Evolutionary conservation across 2,329 filamentous ascomycete genomes (phyloP), one percentile per base, ranked within the genome.

Genomic region (Fusarium falciforme): DNA sequence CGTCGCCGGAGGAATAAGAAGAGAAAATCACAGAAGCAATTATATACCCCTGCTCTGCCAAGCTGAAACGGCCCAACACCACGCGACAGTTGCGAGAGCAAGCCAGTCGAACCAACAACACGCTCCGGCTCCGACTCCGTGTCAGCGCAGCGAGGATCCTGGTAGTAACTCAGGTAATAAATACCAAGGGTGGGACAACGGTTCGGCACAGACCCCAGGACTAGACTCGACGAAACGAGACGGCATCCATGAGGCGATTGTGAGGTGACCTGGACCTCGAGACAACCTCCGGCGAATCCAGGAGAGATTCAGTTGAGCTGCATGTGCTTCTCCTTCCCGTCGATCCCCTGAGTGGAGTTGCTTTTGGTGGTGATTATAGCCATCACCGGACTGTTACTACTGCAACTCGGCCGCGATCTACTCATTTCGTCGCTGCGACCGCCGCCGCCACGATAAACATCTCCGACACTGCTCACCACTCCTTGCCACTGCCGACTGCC

Each of bases 201-300:
- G 16, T 52, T 61, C 63, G 63, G 33, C 29, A 52, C 55, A 35
- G 57, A 40, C 42, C 64, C 29, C 10, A 27, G 31, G 47, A 63
- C 58, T 63, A 31, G 47, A 68, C 54, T 63, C 67, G 61, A 27
- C 38, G 14, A 38, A 22, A 27, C 31, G 58, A 72, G 40, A 44
- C 52, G 61, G 60, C 17, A 58, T 68, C 64, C 63, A 72, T 74
- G 71, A 74, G 71, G 44, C 64, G 68, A 72, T 62, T 74, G 58
- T 74, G 64, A 63, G 61, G 44, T 72, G 42, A 74, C 33, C 44
- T 63, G 35, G 47, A 20, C 20, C 16, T 64, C 49, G 47, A 63
- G 61, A 64, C 40, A 33, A 47, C 38, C 38, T 44, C 27, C 8
- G 36, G 61, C 29, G 47, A 7, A 64, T 57, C 61, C 61, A 57